These are phyloP conservation scores for Saksenaea vasiformis DNA, from an alignment of 371 early-diverging fungal species.

Conservation along the genomic window DNA sequence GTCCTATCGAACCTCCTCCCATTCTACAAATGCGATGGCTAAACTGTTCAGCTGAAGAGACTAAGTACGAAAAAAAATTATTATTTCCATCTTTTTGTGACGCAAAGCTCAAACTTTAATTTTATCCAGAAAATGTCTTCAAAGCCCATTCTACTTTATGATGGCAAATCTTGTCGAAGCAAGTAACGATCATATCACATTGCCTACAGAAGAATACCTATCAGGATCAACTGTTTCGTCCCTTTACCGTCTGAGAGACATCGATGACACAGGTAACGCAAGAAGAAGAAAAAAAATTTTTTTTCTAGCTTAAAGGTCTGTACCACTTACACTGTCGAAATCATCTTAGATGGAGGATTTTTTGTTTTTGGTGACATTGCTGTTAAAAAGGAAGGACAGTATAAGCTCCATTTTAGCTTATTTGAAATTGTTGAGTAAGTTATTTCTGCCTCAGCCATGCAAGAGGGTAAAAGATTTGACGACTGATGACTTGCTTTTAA, in stretches of 20 bases:
- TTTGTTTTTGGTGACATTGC: constrained; percentile 95
- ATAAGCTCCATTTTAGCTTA: constrained; percentile 80
- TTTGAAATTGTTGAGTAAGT: constrained; percentile 81
- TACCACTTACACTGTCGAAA: not conserved
- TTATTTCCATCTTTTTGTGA: not conserved
- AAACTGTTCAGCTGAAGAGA: constrained; percentile 32
- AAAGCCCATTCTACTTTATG: constrained; percentile 75
- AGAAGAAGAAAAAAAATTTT: constrained; percentile 1
- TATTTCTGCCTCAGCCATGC: not conserved
- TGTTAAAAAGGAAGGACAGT: constrained; percentile 83
- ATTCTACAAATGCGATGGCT: constrained; percentile 44
- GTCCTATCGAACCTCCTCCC: constrained; percentile 52
- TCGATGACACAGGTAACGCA: constrained; percentile 54
- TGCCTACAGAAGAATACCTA: constrained; percentile 26
- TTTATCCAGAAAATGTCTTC: constrained; percentile 54
- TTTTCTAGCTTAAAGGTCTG: not conserved
- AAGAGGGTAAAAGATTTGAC: not conserved
- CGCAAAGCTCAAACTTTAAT: constrained; percentile 7
- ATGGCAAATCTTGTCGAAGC: constrained; percentile 59
- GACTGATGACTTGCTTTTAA: not conserved
- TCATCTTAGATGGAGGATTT: constrained; percentile 73
- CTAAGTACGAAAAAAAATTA: constrained; percentile 33
- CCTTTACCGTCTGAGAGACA: constrained; percentile 77
- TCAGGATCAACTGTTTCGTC: constrained; percentile 85
- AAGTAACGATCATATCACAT: constrained; percentile 28